A percentile compares a stretch with the other conserved stretches of the same genome.
These are phyloP conservation scores for Neospora caninum DNA, from an alignment of 169 alveolate species.

Conservation along the genomic window DNA sequence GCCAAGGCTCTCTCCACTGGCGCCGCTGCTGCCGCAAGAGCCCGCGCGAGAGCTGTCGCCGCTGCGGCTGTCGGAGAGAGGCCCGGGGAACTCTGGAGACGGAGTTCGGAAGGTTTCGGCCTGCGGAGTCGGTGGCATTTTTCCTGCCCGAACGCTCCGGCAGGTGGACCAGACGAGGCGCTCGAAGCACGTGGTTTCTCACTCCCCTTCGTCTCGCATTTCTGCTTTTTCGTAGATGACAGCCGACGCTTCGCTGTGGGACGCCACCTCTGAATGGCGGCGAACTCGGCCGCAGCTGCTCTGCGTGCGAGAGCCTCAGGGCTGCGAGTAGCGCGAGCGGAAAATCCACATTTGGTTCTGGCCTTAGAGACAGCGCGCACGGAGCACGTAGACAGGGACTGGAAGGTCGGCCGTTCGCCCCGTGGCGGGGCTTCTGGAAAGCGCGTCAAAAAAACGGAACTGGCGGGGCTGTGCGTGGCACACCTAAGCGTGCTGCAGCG, in stretches of 20 bases:
- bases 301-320: slow-evolving; percentile 23
- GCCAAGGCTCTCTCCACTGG: slow-evolving; percentile 21
- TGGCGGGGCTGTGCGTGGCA: too few relatives aligned
- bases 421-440: too few relatives aligned
- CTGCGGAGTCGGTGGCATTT: too few relatives aligned
- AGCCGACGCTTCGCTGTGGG: neutral
- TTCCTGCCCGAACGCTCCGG: neutral
- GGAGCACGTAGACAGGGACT: too few relatives aligned
- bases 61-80: slow-evolving; percentile 2
- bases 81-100: neutral
- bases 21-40: slow-evolving; percentile 36
- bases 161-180: neutral
- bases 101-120: too few relatives aligned
- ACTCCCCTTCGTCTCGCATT: neutral
- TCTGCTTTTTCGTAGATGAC: neutral
- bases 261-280: neutral
- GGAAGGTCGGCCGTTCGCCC: too few relatives aligned
- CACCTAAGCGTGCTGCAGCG: too few relatives aligned
- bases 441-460: too few relatives aligned
- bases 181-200: neutral
- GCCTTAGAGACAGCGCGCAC: too few relatives aligned
- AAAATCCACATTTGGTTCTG: too few relatives aligned
- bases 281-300: slow-evolving; percentile 29
- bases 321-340: neutral
- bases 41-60: slow-evolving; percentile 5